These are phyloP conservation scores for Fusarium ramigenum DNA, from an alignment of 2,329 filamentous ascomycete species.

Conservation along the genomic window DNA sequence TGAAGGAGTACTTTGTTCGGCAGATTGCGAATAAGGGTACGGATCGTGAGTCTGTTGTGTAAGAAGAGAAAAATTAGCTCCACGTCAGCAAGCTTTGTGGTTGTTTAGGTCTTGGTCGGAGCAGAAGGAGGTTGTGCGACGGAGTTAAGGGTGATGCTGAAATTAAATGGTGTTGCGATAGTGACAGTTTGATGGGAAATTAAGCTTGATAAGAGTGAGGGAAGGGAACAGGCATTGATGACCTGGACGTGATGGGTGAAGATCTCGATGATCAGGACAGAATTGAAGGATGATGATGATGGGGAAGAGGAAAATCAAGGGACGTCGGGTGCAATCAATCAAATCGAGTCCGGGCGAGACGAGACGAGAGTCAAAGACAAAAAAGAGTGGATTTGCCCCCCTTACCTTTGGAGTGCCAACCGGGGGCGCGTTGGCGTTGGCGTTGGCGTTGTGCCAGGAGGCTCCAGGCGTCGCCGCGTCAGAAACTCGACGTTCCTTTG, in stretches of 20 bases:
- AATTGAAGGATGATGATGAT: slow-evolving; percentile 31
- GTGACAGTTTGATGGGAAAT: slow-evolving; percentile 17
- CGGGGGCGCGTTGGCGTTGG: slow-evolving; percentile 49
- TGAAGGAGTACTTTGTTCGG: slow-evolving; percentile 53
- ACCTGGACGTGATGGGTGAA: slow-evolving; percentile 20
- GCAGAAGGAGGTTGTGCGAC: slow-evolving; percentile 23
- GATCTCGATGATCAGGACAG: slow-evolving; percentile 13
- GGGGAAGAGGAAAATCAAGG: slow-evolving; percentile 30
- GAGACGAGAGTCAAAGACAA: slow-evolving; percentile 39
- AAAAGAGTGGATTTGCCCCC: slow-evolving; percentile 47
- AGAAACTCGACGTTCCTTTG: slow-evolving; percentile 56
- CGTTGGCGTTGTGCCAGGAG: slow-evolving; percentile 54
- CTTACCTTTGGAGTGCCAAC: slow-evolving; percentile 60
- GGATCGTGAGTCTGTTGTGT: slow-evolving; percentile 58
- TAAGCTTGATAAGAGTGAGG: slow-evolving; percentile 8
- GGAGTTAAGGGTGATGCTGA: slow-evolving; percentile 33
- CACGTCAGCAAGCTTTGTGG: slow-evolving; percentile 40
- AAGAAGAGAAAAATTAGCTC: slow-evolving; percentile 40
- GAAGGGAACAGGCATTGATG: slow-evolving; percentile 40
- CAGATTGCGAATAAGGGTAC: slow-evolving; percentile 57
- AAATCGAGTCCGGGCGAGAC: slow-evolving; percentile 30
- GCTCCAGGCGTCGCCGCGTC: slow-evolving; percentile 47
- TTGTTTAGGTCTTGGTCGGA: slow-evolving; percentile 22
- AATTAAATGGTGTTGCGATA: slow-evolving; percentile 34
- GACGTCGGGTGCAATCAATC: slow-evolving; percentile 31